A percentile compares a stretch with the other conserved stretches of the same genome.
Conservation (phyloP, 148 eudicot genomes). For the Vaccinium darrowii region DNA sequence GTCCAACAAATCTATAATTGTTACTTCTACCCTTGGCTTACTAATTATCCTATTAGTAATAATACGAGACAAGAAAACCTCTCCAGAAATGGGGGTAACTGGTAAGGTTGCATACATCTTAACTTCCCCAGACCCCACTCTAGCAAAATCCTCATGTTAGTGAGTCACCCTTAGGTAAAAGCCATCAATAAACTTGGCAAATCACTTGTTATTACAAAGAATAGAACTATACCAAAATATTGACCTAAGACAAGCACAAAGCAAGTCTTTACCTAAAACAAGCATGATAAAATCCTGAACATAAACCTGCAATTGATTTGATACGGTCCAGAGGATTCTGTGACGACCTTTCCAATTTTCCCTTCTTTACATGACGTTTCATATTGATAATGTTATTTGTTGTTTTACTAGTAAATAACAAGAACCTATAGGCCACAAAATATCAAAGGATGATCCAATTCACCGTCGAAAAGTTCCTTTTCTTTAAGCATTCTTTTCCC, state of each 20-base stretch:
- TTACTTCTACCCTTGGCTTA: neutral
- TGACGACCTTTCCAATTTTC: neutral
- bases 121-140: neutral
- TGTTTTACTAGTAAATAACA: neutral
- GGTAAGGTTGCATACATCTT: neutral
- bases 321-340: neutral
- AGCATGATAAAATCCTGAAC: neutral
- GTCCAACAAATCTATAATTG: neutral
- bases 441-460: neutral
- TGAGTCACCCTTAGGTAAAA: neutral
- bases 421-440: neutral
- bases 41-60: neutral
- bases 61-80: neutral
- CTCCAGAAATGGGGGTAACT: neutral
- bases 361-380: neutral
- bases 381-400: neutral
- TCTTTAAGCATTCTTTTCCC: constrained; percentile 1
- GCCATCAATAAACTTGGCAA: neutral
- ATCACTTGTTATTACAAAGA: neutral
- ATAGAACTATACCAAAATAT: neutral
- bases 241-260: neutral
- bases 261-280: neutral
- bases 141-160: neutral
- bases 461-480: neutral
- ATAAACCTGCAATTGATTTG: neutral